Evolutionary conservation across 1,284 basidiomycete genomes (phyloP).

Genomic region (Apiotrichum montevideense): DNA sequence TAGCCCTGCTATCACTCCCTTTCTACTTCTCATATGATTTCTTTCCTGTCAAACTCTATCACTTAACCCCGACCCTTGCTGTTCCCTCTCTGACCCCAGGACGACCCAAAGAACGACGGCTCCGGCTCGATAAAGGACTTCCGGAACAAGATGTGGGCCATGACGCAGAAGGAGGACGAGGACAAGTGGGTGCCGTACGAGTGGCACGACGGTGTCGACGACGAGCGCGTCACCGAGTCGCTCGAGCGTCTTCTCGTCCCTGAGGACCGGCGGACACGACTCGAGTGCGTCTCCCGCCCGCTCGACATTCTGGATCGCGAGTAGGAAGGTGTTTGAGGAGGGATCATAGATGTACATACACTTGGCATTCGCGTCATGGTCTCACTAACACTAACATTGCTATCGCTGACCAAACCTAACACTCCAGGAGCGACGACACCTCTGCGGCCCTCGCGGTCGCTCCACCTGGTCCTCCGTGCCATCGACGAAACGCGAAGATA

Average conservation of each 20-base stretch:
- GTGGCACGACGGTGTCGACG: slow-evolving; percentile 35
- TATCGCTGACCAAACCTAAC: no score
- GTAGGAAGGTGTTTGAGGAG: not conserved
- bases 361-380: not conserved
- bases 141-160: slow-evolving; percentile 43
- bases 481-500: not conserved
- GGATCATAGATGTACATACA: slow-evolving; percentile 2
- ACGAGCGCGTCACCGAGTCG: slow-evolving; percentile 25
- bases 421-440: no score
- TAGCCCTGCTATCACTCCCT: no score
- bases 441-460: no score
- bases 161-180: slow-evolving; percentile 32
- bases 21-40: no score
- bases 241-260: slow-evolving; percentile 31
- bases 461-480: no score
- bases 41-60: not conserved
- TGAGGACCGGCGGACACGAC: slow-evolving; percentile 25
- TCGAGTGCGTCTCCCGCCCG: slow-evolving; percentile 32
- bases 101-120: slow-evolving; percentile 43
- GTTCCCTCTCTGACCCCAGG: slow-evolving; percentile 2
- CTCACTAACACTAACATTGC: no score
- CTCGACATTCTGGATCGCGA: slow-evolving; percentile 39
- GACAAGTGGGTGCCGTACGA: slow-evolving; percentile 42
- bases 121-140: slow-evolving; percentile 44
- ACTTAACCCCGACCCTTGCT: not conserved